These are phyloP conservation scores for Lunularia cruciata DNA, from an alignment of 225 moss, liverwort and hornwort species.

Conservation along the genomic window DNA sequence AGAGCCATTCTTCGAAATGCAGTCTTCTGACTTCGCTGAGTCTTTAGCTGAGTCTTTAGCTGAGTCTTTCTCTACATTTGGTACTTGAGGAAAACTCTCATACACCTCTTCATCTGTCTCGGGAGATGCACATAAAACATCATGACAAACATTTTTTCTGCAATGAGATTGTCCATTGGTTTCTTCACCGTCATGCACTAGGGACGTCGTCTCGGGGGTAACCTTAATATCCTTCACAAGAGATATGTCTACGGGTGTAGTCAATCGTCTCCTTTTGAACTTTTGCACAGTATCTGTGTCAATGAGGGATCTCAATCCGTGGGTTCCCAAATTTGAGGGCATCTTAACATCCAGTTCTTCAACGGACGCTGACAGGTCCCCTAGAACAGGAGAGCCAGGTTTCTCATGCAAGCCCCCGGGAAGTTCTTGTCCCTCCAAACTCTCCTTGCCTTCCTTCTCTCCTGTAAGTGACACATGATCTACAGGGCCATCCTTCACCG, in stretches of 20 bases:
- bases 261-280: conserved; percentile 30
- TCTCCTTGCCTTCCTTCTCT: conserved; percentile 11
- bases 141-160: neutral
- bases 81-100: neutral
- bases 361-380: neutral
- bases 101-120: conserved; percentile 3
- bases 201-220: neutral
- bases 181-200: neutral
- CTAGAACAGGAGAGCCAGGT: conserved; percentile 1
- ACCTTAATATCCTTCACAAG: conserved; percentile 15
- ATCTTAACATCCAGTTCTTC: conserved; percentile 28
- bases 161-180: neutral
- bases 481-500: conserved; percentile 19
- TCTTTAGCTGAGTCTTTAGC: neutral
- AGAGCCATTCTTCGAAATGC: conserved; percentile 9
- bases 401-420: conserved; percentile 11
- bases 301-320: conserved; percentile 34
- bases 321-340: conserved; percentile 25
- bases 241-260: conserved; percentile 25
- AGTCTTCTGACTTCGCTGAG: neutral
- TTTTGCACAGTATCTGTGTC: conserved; percentile 34
- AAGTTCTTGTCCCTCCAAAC: conserved; percentile 11
- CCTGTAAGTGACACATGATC: conserved; percentile 1
- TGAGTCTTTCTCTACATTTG: neutral
- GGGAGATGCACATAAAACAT: neutral